Evolutionary conservation across 2,329 filamentous ascomycete genomes (phyloP).

Genomic region (Fusarium sp.): DNA sequence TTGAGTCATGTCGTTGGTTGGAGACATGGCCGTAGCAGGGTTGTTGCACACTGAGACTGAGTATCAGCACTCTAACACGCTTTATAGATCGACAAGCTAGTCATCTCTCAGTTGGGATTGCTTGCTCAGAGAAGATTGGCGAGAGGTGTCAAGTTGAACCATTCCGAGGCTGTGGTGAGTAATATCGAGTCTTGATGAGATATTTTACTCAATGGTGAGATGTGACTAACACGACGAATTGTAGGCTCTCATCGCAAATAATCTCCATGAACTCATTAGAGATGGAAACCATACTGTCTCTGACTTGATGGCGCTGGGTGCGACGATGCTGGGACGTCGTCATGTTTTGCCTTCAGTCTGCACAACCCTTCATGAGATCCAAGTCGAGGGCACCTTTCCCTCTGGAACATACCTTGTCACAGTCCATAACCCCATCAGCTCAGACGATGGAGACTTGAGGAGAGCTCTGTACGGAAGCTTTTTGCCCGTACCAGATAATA

Average conservation of each 20-base stretch:
- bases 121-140: constrained; percentile 90
- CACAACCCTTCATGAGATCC: constrained; percentile 81
- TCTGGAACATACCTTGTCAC: constrained; percentile 94
- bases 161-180: constrained; percentile 83
- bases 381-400: constrained; percentile 94
- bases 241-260: constrained; percentile 84
- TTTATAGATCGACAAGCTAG: constrained; percentile 90
- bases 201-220: background rate
- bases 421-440: constrained; percentile 88
- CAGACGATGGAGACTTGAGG: constrained; percentile 86
- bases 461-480: constrained; percentile 92
- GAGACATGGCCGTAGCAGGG: constrained; percentile 35
- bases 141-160: constrained; percentile 87
- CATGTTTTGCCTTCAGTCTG: constrained; percentile 89
- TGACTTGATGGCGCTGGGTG: constrained; percentile 91
- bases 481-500: constrained; percentile 77
- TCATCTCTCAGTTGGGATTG: constrained; percentile 87
- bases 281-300: constrained; percentile 94
- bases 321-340: constrained; percentile 91
- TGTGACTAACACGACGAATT: constrained; percentile 13
- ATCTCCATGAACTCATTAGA: constrained; percentile 95
- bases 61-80: constrained; percentile 19
- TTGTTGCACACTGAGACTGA: constrained; percentile 11
- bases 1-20: constrained; percentile 19
- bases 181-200: background rate